These are phyloP conservation scores for Penicillium parvum DNA, from an alignment of 495 filamentous ascomycete species.

Conservation along the genomic window DNA sequence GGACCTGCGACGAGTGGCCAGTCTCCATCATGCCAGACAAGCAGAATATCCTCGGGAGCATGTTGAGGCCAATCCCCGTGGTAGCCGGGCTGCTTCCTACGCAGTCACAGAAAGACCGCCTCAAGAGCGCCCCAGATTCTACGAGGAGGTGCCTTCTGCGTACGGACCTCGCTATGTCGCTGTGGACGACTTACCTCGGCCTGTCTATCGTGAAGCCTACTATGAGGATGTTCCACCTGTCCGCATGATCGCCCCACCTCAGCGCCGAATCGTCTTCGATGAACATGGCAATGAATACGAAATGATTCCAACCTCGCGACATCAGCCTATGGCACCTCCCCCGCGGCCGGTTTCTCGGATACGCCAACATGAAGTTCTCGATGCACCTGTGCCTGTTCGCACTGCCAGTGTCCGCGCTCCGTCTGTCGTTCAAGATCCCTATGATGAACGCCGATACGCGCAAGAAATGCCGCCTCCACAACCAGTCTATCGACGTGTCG, in stretches of 20 bases:
- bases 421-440: conserved; percentile 41
- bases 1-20: conserved; percentile 59
- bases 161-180: conserved; percentile 39
- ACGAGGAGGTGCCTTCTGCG: conserved; percentile 50
- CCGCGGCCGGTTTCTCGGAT: conserved; percentile 30
- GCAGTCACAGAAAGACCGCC: conserved; percentile 49
- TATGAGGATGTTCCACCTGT: conserved; percentile 37
- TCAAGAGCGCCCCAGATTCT: conserved; percentile 49
- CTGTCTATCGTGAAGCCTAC: conserved; percentile 46
- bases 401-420: conserved; percentile 37
- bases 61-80: conserved; percentile 41
- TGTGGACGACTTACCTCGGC: conserved; percentile 56
- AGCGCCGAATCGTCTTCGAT: conserved; percentile 63
- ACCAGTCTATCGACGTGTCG: conserved; percentile 37
- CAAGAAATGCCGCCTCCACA: conserved; percentile 44
- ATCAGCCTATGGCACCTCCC: conserved; percentile 51
- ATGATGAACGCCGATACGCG: conserved; percentile 41
- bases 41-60: conserved; percentile 48
- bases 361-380: conserved; percentile 31
- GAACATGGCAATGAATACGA: conserved; percentile 69
- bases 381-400: conserved; percentile 32
- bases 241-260: conserved; percentile 54
- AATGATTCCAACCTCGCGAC: conserved; percentile 40
- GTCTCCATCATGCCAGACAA: conserved; percentile 47
- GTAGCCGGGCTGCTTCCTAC: conserved; percentile 57